Evolutionary conservation across 1,284 basidiomycete species (phyloP).

Genomic region (Rhizoctonia solani): DNA sequence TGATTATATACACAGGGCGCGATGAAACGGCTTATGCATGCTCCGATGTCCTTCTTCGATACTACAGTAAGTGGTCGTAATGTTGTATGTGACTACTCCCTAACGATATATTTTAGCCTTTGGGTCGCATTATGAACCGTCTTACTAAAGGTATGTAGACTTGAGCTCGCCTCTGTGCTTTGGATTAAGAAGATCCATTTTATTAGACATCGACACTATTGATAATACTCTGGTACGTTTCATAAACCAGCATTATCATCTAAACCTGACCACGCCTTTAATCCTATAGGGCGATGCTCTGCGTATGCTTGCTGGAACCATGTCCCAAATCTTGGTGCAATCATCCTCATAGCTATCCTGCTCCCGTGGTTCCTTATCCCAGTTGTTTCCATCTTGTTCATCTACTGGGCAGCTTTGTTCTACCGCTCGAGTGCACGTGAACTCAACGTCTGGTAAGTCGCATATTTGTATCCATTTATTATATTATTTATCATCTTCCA

Average conservation of each 20-base stretch:
- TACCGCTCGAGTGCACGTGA: conserved; percentile 89
- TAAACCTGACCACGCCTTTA: conserved; percentile 1
- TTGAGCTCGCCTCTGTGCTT: background rate
- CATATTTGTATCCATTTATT: background rate
- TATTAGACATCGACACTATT: conserved; percentile 73
- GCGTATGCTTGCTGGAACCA: conserved; percentile 72
- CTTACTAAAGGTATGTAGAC: conserved; percentile 61
- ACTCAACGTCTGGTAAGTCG: conserved; percentile 58
- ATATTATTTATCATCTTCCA: conserved; percentile 39
- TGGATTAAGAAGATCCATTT: conserved; percentile 11
- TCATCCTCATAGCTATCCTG: conserved; percentile 68
- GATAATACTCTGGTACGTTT: conserved; percentile 30
- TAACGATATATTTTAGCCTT: conserved; percentile 53
- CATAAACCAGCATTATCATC: background rate
- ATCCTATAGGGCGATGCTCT: conserved; percentile 57
- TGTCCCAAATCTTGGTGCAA: conserved; percentile 70
- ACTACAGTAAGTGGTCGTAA: conserved; percentile 60
- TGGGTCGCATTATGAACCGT: conserved; percentile 88
- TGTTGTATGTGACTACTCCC: conserved; percentile 7
- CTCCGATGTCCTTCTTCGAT: conserved; percentile 89
- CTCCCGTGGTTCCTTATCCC: conserved; percentile 41
- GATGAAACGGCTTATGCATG: conserved; percentile 64
- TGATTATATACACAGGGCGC: conserved; percentile 50
- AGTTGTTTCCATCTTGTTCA: conserved; percentile 25
- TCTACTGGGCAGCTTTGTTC: conserved; percentile 73